A percentile compares a stretch with the other conserved stretches of the same genome.
These are phyloP conservation scores for Lodderomyces orthopsilosis DNA, from an alignment of 1,139 yeast species.

Conservation along the genomic window DNA sequence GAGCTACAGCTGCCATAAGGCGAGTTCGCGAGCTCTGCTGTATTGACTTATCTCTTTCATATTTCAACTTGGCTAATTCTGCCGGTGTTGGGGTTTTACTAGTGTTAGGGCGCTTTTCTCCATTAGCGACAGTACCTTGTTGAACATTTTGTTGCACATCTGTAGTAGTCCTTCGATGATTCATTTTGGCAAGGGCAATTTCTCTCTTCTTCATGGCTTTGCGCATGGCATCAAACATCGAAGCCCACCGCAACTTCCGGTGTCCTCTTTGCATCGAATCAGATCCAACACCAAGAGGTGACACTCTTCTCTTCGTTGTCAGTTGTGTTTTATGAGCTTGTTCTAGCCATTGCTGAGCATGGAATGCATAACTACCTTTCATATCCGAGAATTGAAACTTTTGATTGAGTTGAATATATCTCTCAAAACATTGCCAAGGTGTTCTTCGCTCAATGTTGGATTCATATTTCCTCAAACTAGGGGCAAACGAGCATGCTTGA, in stretches of 20 bases:
- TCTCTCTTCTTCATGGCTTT: slow-evolving; percentile 89
- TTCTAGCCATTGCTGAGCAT: slow-evolving; percentile 89
- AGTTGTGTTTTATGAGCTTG: slow-evolving; percentile 87
- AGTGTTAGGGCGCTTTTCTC: slow-evolving; percentile 16
- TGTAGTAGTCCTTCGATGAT: slow-evolving; percentile 26
- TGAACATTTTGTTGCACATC: slow-evolving; percentile 15
- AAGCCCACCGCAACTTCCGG: slow-evolving; percentile 82
- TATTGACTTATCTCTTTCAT: slow-evolving; percentile 79
- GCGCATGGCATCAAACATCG: slow-evolving; percentile 94
- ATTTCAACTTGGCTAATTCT: slow-evolving; percentile 76
- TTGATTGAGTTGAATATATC: slow-evolving; percentile 91
- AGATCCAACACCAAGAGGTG: slow-evolving; percentile 87
- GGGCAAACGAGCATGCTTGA: slow-evolving; percentile 52
- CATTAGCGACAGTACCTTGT: slow-evolving; percentile 8
- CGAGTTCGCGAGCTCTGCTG: slow-evolving; percentile 45
- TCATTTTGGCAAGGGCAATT: slow-evolving; percentile 35
- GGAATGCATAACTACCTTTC: slow-evolving; percentile 81
- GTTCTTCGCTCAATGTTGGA: slow-evolving; percentile 93
- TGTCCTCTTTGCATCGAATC: slow-evolving; percentile 95
- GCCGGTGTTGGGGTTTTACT: slow-evolving; percentile 69
- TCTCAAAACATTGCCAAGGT: slow-evolving; percentile 97
- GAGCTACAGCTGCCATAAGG: slow-evolving; percentile 43
- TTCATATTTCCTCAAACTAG: slow-evolving; percentile 59
- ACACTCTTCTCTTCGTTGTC: slow-evolving; percentile 80
- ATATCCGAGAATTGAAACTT: slow-evolving; percentile 81